These are phyloP conservation scores for Naganishia antarctica DNA, from an alignment of 768 basidiomycete species.

Conservation along the genomic window DNA sequence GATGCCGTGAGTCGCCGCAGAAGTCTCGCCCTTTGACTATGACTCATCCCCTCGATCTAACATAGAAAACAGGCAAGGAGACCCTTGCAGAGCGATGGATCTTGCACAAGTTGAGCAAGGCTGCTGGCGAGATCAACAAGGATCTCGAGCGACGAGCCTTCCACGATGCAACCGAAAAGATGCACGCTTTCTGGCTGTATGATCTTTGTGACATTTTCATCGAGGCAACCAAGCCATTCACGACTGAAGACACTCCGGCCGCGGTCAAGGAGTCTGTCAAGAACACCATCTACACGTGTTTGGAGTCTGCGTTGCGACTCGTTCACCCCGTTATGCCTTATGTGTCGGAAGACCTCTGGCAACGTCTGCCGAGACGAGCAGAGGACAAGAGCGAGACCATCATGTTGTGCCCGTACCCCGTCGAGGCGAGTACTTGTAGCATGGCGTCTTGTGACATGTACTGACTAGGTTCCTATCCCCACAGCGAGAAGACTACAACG, in stretches of 20 bases:
- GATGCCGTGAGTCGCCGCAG: conserved; percentile 57
- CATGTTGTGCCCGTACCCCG: conserved; percentile 81
- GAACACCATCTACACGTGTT: conserved; percentile 89
- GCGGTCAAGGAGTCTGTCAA: conserved; percentile 72
- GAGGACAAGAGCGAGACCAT: conserved; percentile 79
- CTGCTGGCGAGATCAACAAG: conserved; percentile 69
- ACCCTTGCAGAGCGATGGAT: conserved; percentile 93
- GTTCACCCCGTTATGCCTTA: conserved; percentile 99
- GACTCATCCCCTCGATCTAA: background rate
- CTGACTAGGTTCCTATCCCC: conserved; percentile 5
- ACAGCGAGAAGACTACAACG: conserved; percentile 51
- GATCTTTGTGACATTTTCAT: conserved; percentile 99
- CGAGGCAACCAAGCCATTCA: conserved; percentile 98
- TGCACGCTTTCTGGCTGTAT: conserved; percentile 94
- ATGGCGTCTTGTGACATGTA: background rate
- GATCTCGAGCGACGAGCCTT: conserved; percentile 78
- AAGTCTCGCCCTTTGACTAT: background rate
- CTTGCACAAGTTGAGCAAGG: conserved; percentile 82
- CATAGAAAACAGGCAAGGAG: conserved; percentile 79
- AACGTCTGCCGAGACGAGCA: conserved; percentile 78
- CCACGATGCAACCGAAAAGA: conserved; percentile 78
- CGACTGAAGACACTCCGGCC: conserved; percentile 64
- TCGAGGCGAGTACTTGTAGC: conserved; percentile 57
- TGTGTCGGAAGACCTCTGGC: conserved; percentile 98
- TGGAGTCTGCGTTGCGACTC: conserved; percentile 81